phyloP scores from a whole-genome alignment of 805 yeast species.

The Candida ponderosae region DNA sequence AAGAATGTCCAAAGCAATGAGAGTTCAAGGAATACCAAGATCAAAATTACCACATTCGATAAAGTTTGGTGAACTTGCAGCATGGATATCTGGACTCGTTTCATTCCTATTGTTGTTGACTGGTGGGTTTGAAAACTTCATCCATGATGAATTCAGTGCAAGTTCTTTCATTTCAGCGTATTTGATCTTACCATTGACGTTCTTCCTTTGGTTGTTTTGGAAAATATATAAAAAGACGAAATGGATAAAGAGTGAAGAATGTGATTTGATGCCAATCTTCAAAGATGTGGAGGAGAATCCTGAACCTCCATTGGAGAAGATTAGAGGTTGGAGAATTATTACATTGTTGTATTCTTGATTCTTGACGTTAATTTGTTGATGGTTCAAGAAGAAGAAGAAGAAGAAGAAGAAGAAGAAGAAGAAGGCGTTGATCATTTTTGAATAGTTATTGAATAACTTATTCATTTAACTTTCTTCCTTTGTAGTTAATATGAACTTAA shows the following conservation, averaged over 20 bases:
- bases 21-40: conserved; percentile 28
- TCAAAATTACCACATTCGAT: conserved; percentile 25
- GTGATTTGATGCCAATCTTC: conserved; percentile 28
- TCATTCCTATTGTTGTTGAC: conserved; percentile 22
- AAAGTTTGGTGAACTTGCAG: conserved; percentile 18
- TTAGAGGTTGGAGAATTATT: conserved; percentile 9
- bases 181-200: conserved; percentile 16
- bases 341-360: conserved; percentile 8
- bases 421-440: too few relatives aligned
- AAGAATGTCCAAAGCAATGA: conserved; percentile 24
- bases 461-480: too few relatives aligned
- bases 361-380: too few relatives aligned
- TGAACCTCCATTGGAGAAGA: conserved; percentile 12
- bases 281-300: conserved; percentile 21
- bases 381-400: too few relatives aligned
- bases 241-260: conserved; percentile 27
- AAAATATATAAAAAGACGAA: conserved; percentile 23
- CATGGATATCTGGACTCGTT: conserved; percentile 22
- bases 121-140: conserved; percentile 26
- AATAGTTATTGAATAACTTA: too few relatives aligned
- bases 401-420: too few relatives aligned
- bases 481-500: too few relatives aligned
- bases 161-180: conserved; percentile 6
- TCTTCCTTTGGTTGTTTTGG: conserved; percentile 23
- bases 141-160: conserved; percentile 18